These are phyloP conservation scores for Globisporangium carolinianum DNA, from an alignment of 352 stramenopile genomes.

Conservation along the genomic window DNA sequence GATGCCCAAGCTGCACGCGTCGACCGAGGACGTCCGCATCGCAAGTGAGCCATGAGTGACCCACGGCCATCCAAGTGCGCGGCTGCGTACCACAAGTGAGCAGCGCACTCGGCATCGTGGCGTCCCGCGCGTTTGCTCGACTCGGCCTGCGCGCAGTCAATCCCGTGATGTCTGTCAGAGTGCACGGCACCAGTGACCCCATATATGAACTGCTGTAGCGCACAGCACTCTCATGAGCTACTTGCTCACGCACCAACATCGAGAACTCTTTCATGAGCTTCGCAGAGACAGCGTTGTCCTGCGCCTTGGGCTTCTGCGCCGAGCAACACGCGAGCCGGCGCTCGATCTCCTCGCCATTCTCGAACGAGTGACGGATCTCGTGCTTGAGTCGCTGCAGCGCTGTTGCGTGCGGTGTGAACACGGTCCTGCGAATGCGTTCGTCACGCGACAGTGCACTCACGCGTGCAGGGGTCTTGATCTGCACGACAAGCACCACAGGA, in stretches of 20 bases:
- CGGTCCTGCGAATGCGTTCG: constrained; percentile 59
- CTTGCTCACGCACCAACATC: constrained; percentile 36
- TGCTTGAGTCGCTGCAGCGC: constrained; percentile 41
- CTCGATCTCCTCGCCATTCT: constrained; percentile 39
- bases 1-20: constrained; percentile 54
- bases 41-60: not conserved
- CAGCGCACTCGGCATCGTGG: constrained; percentile 76
- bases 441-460: constrained; percentile 45
- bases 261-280: constrained; percentile 79
- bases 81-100: constrained; percentile 60
- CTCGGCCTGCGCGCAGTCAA: constrained; percentile 28
- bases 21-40: not conserved
- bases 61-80: not conserved
- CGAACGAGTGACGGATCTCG: constrained; percentile 35
- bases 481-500: not conserved
- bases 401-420: constrained; percentile 63
- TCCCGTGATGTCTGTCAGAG: not conserved
- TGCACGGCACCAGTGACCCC: too few species aligned
- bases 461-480: constrained; percentile 75
- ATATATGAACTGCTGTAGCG: not conserved
- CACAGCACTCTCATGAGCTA: not conserved
- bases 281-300: constrained; percentile 48
- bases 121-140: constrained; percentile 81
- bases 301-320: constrained; percentile 52
- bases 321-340: constrained; percentile 51